Conservation (phyloP, 345 rosid genomes). For the Rhodomyrtus tomentosa region DNA sequence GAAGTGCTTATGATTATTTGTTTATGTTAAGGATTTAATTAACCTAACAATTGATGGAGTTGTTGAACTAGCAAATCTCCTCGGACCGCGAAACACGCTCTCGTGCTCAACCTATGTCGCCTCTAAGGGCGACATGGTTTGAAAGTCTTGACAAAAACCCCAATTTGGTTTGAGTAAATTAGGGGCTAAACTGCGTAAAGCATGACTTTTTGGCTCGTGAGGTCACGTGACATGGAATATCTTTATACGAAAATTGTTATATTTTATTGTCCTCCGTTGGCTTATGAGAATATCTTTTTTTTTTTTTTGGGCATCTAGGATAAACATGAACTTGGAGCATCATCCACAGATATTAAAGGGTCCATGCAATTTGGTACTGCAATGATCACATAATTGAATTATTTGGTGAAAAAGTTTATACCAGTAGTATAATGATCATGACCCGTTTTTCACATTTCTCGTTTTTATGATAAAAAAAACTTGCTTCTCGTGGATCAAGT, state of each 20-base stretch:
- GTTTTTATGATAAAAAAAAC: background rate
- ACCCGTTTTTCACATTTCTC: background rate
- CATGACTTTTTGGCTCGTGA: background rate
- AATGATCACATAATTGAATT: background rate
- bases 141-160: background rate
- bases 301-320: background rate
- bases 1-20: background rate
- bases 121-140: background rate
- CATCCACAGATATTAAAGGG: background rate
- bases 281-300: background rate
- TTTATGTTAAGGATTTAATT: background rate
- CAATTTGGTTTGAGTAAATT: background rate
- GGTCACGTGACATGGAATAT: background rate
- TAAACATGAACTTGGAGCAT: background rate
- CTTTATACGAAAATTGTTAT: background rate
- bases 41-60: background rate
- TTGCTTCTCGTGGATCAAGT: background rate
- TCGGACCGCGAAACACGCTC: background rate
- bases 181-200: background rate
- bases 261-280: background rate
- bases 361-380: background rate
- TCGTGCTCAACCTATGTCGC: background rate
- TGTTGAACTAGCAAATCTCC: background rate
- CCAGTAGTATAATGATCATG: background rate
- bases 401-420: background rate